These are phyloP conservation scores for Fusarium sp. DNA, from an alignment of 2,329 filamentous ascomycete genomes.

Conservation along the genomic window DNA sequence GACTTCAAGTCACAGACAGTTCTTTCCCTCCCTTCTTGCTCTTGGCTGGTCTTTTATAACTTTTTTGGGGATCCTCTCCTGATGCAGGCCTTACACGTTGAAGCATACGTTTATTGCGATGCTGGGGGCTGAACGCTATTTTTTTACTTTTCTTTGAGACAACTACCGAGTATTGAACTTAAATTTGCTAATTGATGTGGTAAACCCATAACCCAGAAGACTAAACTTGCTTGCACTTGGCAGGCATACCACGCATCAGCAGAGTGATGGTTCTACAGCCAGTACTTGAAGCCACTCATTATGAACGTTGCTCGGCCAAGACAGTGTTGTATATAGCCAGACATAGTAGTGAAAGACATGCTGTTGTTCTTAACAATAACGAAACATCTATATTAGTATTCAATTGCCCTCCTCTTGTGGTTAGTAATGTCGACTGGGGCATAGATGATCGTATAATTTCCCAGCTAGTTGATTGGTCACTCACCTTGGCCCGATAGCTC, in stretches of 20 bases:
- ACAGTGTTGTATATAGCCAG: neutral
- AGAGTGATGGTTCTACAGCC: neutral
- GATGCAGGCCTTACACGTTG: neutral
- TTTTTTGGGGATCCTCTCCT: neutral
- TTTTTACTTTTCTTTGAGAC: neutral
- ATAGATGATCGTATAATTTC: neutral
- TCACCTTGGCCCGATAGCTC: slow-evolving; percentile 18
- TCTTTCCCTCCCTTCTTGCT: neutral
- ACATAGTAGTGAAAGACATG: neutral
- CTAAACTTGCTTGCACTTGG: neutral
- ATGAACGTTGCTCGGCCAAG: neutral
- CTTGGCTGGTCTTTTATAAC: neutral
- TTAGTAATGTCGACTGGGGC: neutral
- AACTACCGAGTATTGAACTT: neutral
- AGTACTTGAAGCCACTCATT: neutral
- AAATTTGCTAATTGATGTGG: neutral
- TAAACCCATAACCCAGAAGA: neutral
- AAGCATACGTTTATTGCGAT: neutral
- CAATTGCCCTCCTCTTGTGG: neutral
- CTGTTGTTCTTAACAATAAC: neutral
- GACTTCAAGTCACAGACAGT: neutral
- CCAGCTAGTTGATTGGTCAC: slow-evolving; percentile 36
- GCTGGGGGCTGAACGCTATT: neutral
- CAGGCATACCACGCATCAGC: neutral
- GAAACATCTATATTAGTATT: neutral